These are phyloP conservation scores for Tricholoma sp. DNA, from an alignment of 768 basidiomycete species.

Conservation along the genomic window DNA sequence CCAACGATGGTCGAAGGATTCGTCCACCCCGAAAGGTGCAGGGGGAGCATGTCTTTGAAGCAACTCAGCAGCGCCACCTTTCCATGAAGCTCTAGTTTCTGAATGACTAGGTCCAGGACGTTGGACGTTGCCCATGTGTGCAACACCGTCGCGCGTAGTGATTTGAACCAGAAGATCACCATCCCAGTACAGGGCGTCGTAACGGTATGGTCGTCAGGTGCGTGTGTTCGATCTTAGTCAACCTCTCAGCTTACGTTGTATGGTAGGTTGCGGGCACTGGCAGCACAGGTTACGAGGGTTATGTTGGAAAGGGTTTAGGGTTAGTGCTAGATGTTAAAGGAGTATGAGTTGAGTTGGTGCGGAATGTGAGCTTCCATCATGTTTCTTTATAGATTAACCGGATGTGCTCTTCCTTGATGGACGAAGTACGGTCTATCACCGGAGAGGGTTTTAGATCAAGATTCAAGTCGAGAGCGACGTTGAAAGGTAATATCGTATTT, in stretches of 20 bases:
- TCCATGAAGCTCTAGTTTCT: slow-evolving; percentile 60
- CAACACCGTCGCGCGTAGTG: slow-evolving; percentile 75
- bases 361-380: neutral
- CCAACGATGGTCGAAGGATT: neutral
- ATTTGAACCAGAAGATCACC: slow-evolving; percentile 73
- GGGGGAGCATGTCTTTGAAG: neutral
- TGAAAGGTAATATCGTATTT: slow-evolving; percentile 53
- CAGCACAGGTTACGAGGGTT: slow-evolving; percentile 80
- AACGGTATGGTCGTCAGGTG: slow-evolving; percentile 42
- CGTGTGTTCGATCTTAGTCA: slow-evolving; percentile 2
- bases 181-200: slow-evolving; percentile 74
- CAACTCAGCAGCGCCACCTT: neutral
- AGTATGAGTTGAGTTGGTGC: neutral
- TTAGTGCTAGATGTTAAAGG: slow-evolving; percentile 88
- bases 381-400: slow-evolving; percentile 53
- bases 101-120: slow-evolving; percentile 80
- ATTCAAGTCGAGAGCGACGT: slow-evolving; percentile 45
- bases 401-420: slow-evolving; percentile 77
- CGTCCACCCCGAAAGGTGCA: neutral
- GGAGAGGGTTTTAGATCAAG: slow-evolving; percentile 75
- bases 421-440: slow-evolving; percentile 79
- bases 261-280: slow-evolving; percentile 49
- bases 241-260: slow-evolving; percentile 18
- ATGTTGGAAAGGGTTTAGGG: slow-evolving; percentile 83
- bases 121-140: slow-evolving; percentile 79